Base-by-base conservation (phyloP, 2,329 filamentous ascomycete species). In the Graphilbum sp. region DNA sequence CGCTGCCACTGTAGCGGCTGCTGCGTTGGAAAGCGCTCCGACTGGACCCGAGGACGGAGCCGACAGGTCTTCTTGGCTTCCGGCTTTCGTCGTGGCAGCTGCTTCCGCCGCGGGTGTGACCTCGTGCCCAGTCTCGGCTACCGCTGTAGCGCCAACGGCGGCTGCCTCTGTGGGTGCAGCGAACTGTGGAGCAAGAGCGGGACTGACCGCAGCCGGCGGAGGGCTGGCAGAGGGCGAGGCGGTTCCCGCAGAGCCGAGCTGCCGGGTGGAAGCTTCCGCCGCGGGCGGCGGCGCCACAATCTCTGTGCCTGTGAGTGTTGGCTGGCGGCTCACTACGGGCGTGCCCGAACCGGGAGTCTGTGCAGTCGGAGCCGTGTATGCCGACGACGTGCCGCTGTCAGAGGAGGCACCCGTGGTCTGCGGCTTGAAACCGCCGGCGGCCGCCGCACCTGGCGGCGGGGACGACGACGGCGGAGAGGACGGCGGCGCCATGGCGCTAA, bases 401-500 rank as follows among this genome's bases (percentile, higher is more conserved):
- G 61, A 62, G 3, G 71, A 74, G n/a, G 64, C 62, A 37, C 69
- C 70, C 2, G 70, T 75, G 44, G 66, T 60, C 49, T 74, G 69
- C 27, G 66, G 67, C 50, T 73, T 68, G 60, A 84, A 82, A 6
- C 72, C 72, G 72, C 7, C 16, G 10, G 31, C n/a, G 8, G 38
- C 18, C 17, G 31, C 32, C 1, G 31, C 24, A 6, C 23, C 34
- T 13, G 32, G 4, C 16, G 20, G 9, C 25, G 34, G 18, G 18
- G 21, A 6, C 16, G 36, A 3, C 4, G 40, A 4, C 10, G 36
- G 21, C 8, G 59, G 59, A 35, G 58, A 63, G 38, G 37, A 52
- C 39, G 60, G 52, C 44, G 58, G 58, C 12, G 61, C 54, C 29
- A 58, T 49, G 15, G 78, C 75, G 2, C 85, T 85, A 56, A 93